phyloP scores from a whole-genome alignment of 345 rosid genomes.

The Populus pruinosa region DNA sequence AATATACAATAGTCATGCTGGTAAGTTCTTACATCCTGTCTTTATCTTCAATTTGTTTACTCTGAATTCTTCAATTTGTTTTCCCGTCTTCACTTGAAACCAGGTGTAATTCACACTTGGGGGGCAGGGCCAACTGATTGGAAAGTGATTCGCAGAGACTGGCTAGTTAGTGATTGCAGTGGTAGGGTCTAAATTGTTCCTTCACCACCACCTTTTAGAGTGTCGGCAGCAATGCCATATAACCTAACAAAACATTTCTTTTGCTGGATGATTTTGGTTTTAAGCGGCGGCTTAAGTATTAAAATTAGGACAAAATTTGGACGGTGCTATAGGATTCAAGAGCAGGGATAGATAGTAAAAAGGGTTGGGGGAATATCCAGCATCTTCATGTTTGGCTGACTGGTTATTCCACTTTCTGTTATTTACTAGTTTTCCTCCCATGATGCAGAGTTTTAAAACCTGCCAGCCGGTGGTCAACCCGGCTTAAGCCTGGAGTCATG shows the following conservation, averaged over 20 bases:
- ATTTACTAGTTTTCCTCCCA: background rate
- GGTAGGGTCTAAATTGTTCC: slow-evolving; percentile 7
- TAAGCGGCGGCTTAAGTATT: background rate
- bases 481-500: accelerated
- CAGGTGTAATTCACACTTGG: background rate
- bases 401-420: slow-evolving; percentile 5
- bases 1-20: background rate
- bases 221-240: slow-evolving; percentile 19
- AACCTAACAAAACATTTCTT: no score
- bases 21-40: background rate
- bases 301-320: slow-evolving; percentile 4
- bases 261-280: background rate
- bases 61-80: background rate
- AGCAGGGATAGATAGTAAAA: background rate
- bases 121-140: background rate
- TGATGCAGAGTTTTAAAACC: no score
- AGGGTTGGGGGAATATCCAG: slow-evolving; percentile 8
- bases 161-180: background rate
- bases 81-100: background rate
- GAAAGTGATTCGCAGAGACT: background rate
- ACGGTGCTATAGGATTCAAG: background rate
- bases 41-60: background rate
- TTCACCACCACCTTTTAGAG: slow-evolving; percentile 14
- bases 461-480: no score
- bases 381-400: slow-evolving; percentile 4